Conservation (phyloP, 176 grass and related monocot genomes). For the Olyra latifolia region DNA sequence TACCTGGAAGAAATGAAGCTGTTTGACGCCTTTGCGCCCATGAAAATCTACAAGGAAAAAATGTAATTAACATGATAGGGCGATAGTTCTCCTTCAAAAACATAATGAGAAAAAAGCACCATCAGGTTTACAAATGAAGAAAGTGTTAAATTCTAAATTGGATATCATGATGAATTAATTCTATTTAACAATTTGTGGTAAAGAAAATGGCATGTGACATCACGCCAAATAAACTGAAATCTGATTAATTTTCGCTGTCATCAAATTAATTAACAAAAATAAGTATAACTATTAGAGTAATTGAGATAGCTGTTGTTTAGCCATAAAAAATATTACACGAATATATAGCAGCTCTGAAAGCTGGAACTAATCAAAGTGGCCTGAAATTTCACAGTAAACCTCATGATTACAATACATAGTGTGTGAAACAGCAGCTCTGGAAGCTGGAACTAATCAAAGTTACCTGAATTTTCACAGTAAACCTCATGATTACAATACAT, state of each 20-base stretch:
- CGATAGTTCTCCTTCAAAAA: neutral
- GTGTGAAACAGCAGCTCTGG: neutral
- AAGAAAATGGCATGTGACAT: neutral
- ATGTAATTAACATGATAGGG: neutral
- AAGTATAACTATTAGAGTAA: conserved; percentile 6
- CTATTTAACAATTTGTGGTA: neutral
- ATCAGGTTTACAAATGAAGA: neutral
- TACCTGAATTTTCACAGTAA: no score
- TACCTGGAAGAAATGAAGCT: conserved; percentile 61
- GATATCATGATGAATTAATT: neutral
- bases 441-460: neutral
- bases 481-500: neutral
- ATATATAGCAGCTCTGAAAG: neutral
- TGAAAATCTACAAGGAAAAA: conserved; percentile 48
- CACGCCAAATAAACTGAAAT: neutral
- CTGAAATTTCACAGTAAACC: no score
- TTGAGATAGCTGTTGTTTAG: neutral
- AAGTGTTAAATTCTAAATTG: no score
- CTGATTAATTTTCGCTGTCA: neutral
- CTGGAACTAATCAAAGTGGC: conserved; percentile 12
- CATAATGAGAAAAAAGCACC: neutral
- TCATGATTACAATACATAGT: neutral
- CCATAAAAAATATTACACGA: neutral
- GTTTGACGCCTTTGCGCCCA: conserved; percentile 66
- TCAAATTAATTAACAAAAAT: neutral